A percentile compares a stretch with the other conserved stretches of the same genome.
These are phyloP conservation scores for Mycena sanguinolenta DNA, from an alignment of 768 basidiomycete genomes.

Conservation along the genomic window DNA sequence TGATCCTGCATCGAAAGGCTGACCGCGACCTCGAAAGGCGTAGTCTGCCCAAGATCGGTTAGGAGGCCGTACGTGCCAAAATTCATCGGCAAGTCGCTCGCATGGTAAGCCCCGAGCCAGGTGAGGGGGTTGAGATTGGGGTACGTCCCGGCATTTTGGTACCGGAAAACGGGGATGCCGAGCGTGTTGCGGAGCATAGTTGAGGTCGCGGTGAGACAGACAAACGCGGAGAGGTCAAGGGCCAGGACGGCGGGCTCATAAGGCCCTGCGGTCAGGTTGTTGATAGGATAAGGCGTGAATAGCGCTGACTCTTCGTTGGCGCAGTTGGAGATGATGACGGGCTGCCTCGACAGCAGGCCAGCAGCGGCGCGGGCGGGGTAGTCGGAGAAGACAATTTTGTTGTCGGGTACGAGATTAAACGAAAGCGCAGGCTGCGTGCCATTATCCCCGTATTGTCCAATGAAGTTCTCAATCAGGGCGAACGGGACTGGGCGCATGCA, in stretches of 20 bases:
- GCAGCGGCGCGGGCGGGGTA: background rate
- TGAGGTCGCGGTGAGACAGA: background rate
- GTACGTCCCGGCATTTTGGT: background rate
- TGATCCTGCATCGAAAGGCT: background rate
- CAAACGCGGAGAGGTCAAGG: background rate
- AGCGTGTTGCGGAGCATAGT: background rate
- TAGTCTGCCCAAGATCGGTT: background rate
- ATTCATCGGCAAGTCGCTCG: background rate
- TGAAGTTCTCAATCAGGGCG: background rate
- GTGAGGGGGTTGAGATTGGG: background rate
- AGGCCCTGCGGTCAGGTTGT: background rate
- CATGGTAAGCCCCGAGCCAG: background rate
- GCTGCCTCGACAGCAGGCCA: background rate
- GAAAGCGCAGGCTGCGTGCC: background rate
- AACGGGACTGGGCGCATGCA: background rate
- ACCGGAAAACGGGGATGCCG: background rate
- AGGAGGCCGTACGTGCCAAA: background rate
- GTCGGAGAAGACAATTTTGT: background rate
- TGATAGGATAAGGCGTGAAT: background rate
- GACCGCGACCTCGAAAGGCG: background rate
- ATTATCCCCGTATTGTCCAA: background rate
- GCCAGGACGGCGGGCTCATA: background rate
- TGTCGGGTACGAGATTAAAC: background rate
- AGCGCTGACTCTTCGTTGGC: background rate
- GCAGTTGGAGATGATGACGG: background rate